Percentiles rank a stretch among this genome's conserved stretches.
These are phyloP conservation scores for Brettanomyces sp. DNA, from an alignment of 805 yeast species.

Conservation along the genomic window DNA sequence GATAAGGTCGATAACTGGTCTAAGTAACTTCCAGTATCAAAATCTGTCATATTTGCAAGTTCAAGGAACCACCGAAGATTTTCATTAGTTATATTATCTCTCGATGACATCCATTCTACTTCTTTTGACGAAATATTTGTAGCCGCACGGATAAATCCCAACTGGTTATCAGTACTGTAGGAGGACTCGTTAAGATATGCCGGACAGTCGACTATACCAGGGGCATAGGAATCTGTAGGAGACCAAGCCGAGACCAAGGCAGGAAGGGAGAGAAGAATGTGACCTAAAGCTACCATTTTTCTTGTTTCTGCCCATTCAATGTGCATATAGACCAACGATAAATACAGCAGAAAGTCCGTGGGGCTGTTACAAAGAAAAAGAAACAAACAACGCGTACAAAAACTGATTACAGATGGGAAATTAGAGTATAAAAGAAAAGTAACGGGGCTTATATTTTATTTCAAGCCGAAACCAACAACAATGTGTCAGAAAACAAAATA, in stretches of 20 bases:
- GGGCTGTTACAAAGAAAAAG: no score
- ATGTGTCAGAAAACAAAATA: no score
- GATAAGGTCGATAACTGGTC: slow-evolving; percentile 17
- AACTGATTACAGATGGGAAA: no score
- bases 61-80: slow-evolving; percentile 37
- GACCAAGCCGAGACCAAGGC: slow-evolving; percentile 31
- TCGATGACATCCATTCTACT: slow-evolving; percentile 39
- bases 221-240: slow-evolving; percentile 52
- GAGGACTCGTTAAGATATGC: slow-evolving; percentile 14
- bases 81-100: slow-evolving; percentile 37
- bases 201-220: slow-evolving; percentile 51
- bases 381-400: no score
- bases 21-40: slow-evolving; percentile 35
- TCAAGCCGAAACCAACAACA: no score
- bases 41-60: slow-evolving; percentile 37
- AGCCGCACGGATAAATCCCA: slow-evolving; percentile 37
- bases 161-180: slow-evolving; percentile 6
- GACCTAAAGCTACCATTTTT: no score
- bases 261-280: no score
- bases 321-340: no score
- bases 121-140: slow-evolving; percentile 37
- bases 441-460: no score
- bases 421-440: no score
- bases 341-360: no score
- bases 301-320: no score